These are phyloP conservation scores for Pisolithus albus DNA, from an alignment of 768 basidiomycete genomes.

Conservation along the genomic window DNA sequence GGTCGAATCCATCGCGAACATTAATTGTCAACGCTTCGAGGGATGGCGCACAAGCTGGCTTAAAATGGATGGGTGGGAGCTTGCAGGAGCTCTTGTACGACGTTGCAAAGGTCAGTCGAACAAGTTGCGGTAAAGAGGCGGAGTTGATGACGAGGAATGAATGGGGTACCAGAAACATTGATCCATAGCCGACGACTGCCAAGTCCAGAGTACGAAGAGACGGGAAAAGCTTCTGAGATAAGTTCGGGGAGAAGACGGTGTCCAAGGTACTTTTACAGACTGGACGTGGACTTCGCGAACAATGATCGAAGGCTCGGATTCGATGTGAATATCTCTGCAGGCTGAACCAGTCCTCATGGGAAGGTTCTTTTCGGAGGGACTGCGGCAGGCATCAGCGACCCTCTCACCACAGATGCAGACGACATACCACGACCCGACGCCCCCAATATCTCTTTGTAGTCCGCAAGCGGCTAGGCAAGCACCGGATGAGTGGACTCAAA, in stretches of 20 bases:
- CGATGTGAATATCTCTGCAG: constrained; percentile 21
- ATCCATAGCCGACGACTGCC: constrained; percentile 7
- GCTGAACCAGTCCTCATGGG: constrained; percentile 17
- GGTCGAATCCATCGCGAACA: constrained; percentile 12
- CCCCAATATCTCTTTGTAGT: constrained; percentile 3
- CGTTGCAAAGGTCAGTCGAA: constrained; percentile 16
- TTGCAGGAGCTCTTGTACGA: constrained; percentile 12
- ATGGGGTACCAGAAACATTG: constrained; percentile 5
- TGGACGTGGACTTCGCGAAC: constrained; percentile 14
- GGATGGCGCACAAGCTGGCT: constrained; percentile 14
- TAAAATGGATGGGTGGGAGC: constrained; percentile 15
- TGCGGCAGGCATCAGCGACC: background rate
- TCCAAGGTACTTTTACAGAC: constrained; percentile 18
- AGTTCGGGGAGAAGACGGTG: constrained; percentile 13
- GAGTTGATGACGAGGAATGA: constrained; percentile 13
- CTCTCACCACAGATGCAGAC: background rate
- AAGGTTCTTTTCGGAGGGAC: constrained; percentile 16
- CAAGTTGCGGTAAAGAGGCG: constrained; percentile 18
- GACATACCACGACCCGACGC: no score
- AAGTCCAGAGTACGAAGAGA: constrained; percentile 21
- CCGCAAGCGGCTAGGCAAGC: constrained; percentile 21
- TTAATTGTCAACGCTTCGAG: constrained; percentile 16
- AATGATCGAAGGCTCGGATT: constrained; percentile 17
- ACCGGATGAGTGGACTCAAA: constrained; percentile 18
- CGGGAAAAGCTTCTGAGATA: constrained; percentile 19